phyloP scores from a whole-genome alignment of 176 grass and related monocot genomes.

The Aegilops tauschii region DNA sequence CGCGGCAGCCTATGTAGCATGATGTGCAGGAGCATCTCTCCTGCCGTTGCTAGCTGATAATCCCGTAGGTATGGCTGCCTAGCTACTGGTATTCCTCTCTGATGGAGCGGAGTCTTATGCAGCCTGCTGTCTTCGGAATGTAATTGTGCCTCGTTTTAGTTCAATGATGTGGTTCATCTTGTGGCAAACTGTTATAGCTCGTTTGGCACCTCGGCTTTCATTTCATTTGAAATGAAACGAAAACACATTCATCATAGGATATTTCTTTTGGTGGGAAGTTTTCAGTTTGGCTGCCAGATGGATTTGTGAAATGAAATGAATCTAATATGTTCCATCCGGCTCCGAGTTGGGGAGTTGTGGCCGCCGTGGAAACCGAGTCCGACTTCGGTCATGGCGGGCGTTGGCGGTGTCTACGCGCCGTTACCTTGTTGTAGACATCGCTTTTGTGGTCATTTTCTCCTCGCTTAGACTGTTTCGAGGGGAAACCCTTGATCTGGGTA shows the following conservation, averaged over 20 bases:
- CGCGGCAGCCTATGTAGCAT: constrained; percentile 16
- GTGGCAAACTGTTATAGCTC: too few relatives aligned
- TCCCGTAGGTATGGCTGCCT: neutral
- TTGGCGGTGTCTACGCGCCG: too few relatives aligned
- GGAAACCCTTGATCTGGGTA: too few relatives aligned
- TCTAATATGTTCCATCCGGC: neutral
- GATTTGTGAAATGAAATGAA: neutral
- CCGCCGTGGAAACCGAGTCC: too few relatives aligned
- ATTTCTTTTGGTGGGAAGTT: neutral
- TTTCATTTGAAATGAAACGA: neutral
- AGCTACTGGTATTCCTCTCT: neutral
- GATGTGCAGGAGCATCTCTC: constrained; percentile 41
- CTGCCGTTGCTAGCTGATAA: constrained; percentile 14
- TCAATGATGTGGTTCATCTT: too few relatives aligned
- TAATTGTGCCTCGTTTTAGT: neutral
- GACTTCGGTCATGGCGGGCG: too few relatives aligned
- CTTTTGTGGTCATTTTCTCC: too few relatives aligned
- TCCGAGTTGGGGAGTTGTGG: too few relatives aligned
- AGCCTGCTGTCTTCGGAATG: neutral
- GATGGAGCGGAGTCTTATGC: neutral
- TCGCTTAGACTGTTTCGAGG: too few relatives aligned
- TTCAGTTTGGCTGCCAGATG: neutral
- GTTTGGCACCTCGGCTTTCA: neutral
- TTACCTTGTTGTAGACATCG: too few relatives aligned
- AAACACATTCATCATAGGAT: too few relatives aligned